These are phyloP conservation scores for Pythium utonaiense DNA, from an alignment of 352 stramenopile species.

Conservation along the genomic window DNA sequence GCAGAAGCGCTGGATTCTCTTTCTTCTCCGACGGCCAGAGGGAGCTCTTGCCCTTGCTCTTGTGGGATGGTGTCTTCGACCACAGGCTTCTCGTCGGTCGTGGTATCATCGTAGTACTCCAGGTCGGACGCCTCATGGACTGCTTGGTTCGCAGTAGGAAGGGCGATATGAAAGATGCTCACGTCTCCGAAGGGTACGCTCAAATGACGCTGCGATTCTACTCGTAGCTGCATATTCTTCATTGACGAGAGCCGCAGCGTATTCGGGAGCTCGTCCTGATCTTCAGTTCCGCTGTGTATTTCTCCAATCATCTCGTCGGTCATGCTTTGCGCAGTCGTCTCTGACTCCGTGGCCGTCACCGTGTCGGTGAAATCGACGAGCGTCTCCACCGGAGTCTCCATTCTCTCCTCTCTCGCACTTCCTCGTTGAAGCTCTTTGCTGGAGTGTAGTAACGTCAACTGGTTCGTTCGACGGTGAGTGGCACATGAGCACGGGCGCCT, in stretches of 20 bases:
- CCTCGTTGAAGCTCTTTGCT: background rate
- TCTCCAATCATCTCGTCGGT: background rate
- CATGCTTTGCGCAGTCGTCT: background rate
- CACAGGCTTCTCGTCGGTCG: background rate
- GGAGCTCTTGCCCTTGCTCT: too few species aligned
- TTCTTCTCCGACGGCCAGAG: too few species aligned
- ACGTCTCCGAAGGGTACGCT: background rate
- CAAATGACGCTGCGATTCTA: background rate
- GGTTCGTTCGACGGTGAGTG: background rate
- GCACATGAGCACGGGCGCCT: background rate
- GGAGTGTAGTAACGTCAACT: too few species aligned
- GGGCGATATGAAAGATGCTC: background rate
- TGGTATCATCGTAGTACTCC: background rate
- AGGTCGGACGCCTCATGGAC: background rate
- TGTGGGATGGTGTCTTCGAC: background rate
- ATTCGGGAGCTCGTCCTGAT: background rate
- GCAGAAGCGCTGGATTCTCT: too few species aligned
- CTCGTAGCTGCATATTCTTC: background rate
- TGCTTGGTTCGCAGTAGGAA: background rate
- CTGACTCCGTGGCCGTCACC: background rate
- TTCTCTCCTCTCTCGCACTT: background rate
- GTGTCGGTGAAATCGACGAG: constrained; percentile 11
- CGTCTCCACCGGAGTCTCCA: constrained; percentile 19
- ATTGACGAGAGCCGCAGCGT: background rate
- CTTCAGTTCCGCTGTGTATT: background rate